Conservation (phyloP, 2,329 filamentous ascomycete genomes). For the Diaporthe batatas region DNA sequence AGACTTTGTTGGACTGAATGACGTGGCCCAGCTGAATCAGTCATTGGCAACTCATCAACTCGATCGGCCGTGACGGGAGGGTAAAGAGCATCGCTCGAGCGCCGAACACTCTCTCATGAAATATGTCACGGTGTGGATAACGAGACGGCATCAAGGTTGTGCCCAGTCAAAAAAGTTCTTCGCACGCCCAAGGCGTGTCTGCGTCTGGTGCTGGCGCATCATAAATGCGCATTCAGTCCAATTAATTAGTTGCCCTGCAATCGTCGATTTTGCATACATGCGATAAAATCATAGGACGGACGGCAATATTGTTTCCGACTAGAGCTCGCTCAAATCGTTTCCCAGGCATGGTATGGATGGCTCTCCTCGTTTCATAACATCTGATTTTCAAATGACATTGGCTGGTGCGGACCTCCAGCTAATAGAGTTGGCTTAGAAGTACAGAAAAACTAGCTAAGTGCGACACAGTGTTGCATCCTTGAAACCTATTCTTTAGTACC, state of each 20-base stretch:
- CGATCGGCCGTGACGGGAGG: neutral
- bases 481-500: too few species aligned
- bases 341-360: neutral
- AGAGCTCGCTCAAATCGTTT: neutral
- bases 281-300: neutral
- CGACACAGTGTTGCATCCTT: neutral
- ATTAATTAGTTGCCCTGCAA: neutral
- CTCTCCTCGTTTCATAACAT: too few species aligned
- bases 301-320: neutral
- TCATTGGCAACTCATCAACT: too few species aligned
- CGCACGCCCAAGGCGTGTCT: neutral
- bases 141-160: neutral
- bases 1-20: neutral
- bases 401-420: too few species aligned
- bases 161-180: neutral
- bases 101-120: too few species aligned
- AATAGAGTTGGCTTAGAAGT: too few species aligned
- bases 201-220: neutral
- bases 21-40: neutral
- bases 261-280: neutral
- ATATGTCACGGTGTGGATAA: neutral
- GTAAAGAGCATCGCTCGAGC: neutral
- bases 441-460: neutral
- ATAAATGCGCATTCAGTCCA: neutral
- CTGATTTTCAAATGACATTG: neutral